Conservation (phyloP, 805 yeast species). For the Yamadazyma phyllophila region DNA sequence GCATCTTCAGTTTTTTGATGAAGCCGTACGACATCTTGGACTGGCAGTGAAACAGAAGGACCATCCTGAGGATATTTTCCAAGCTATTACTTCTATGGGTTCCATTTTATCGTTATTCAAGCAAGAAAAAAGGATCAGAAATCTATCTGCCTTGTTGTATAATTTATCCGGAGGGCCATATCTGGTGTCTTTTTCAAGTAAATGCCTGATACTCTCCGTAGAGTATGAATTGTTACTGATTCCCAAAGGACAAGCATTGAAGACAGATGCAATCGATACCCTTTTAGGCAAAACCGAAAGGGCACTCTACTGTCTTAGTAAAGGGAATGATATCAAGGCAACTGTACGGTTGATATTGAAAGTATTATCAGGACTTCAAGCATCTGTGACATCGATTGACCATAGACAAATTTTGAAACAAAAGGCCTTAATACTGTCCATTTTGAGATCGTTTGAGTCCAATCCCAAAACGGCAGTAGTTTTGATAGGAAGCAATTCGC, state of each 20-base stretch:
- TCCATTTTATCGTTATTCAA: constrained; percentile 15
- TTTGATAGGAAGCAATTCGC: background rate
- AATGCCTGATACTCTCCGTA: background rate
- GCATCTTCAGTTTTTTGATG: too few species aligned
- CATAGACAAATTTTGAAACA: background rate
- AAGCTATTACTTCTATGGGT: background rate
- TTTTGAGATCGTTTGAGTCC: background rate
- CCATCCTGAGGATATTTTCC: background rate
- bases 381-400: background rate
- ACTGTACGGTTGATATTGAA: background rate
- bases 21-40: too few species aligned
- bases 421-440: constrained; percentile 2
- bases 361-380: background rate
- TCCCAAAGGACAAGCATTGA: background rate
- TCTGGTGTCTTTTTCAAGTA: background rate
- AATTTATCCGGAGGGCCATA: constrained; percentile 30
- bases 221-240: background rate
- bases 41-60: background rate
- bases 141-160: constrained; percentile 46
- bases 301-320: background rate
- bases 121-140: constrained; percentile 41
- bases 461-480: background rate
- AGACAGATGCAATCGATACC: background rate
- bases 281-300: background rate
- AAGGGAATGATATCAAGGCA: background rate